phyloP scores from a whole-genome alignment of 139 green algal species.

The Coelastrella sp. region DNA sequence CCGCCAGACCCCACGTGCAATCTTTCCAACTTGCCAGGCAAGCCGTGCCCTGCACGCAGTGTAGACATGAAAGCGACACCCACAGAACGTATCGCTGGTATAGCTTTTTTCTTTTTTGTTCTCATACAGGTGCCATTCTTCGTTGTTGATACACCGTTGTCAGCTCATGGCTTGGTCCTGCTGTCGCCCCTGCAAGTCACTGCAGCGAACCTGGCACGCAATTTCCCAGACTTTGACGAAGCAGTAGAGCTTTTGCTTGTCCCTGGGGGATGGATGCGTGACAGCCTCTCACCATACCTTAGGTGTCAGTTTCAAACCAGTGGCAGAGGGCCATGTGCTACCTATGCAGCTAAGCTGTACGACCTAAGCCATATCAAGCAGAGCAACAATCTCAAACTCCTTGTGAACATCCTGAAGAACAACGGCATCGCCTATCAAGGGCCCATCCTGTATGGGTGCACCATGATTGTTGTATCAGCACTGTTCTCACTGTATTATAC shows the following conservation, averaged over 20 bases:
- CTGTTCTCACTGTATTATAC: conserved; percentile 14
- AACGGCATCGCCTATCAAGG: not conserved
- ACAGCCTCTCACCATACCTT: conserved; percentile 11
- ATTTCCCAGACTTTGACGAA: not conserved
- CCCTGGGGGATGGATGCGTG: conserved; percentile 33
- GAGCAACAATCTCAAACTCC: conserved; percentile 26
- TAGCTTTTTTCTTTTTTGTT: conserved; percentile 29
- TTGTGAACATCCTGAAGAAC: conserved; percentile 27
- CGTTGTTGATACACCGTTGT: not conserved
- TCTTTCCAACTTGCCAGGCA: too few relatives aligned
- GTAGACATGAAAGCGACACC: not conserved
- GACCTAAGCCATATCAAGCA: not conserved
- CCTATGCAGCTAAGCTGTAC: not conserved
- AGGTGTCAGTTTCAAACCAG: conserved; percentile 8
- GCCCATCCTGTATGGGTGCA: conserved; percentile 1
- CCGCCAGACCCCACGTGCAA: not conserved
- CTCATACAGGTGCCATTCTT: conserved; percentile 43
- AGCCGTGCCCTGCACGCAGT: too few relatives aligned
- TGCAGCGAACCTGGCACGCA: conserved; percentile 3
- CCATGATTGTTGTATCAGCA: conserved; percentile 37
- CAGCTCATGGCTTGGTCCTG: not conserved
- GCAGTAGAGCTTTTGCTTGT: not conserved
- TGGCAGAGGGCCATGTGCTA: conserved; percentile 16
- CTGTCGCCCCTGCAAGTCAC: conserved; percentile 44
- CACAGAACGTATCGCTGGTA: conserved; percentile 33